phyloP scores from a whole-genome alignment of 176 grass and related monocot species.

The Pontederia crassipes region DNA sequence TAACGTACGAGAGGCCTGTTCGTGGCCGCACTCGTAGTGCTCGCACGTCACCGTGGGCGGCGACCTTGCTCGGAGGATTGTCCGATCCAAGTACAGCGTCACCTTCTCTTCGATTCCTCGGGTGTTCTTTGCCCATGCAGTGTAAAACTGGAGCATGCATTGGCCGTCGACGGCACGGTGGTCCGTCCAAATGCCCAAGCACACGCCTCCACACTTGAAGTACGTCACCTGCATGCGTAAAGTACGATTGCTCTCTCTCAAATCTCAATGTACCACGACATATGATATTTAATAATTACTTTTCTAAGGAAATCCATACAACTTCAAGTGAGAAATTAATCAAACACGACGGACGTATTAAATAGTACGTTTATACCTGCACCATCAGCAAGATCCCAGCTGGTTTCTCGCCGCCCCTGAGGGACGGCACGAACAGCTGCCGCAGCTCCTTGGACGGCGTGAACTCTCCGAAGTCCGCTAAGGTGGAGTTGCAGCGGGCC shows the following conservation, averaged over 20 bases:
- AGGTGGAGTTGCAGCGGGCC: not conserved
- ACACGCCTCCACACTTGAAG: conserved; percentile 46
- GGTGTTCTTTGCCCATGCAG: conserved; percentile 34
- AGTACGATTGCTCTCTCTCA: too few relatives aligned
- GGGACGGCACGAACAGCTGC: not conserved
- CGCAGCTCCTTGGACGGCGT: not conserved
- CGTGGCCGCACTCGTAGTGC: conserved; percentile 22
- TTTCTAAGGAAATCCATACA: too few relatives aligned
- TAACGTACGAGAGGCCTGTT: not conserved
- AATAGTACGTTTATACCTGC: not conserved
- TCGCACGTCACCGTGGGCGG: conserved; percentile 16
- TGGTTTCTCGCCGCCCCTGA: not conserved
- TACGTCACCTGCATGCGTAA: conserved; percentile 23
- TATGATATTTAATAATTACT: too few relatives aligned
- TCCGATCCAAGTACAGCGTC: conserved; percentile 32
- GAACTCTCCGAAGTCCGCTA: not conserved
- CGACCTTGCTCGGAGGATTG: conserved; percentile 26
- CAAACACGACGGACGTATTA: too few relatives aligned
- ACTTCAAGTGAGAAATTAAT: too few relatives aligned
- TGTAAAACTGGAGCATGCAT: conserved; percentile 42
- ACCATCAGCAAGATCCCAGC: not conserved
- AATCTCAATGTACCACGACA: too few relatives aligned
- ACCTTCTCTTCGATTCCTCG: not conserved
- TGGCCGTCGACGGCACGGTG: conserved; percentile 45
- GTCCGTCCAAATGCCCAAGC: conserved; percentile 50